Conservation (phyloP, 129 eudicot species). For the Lactuca saligna region DNA sequence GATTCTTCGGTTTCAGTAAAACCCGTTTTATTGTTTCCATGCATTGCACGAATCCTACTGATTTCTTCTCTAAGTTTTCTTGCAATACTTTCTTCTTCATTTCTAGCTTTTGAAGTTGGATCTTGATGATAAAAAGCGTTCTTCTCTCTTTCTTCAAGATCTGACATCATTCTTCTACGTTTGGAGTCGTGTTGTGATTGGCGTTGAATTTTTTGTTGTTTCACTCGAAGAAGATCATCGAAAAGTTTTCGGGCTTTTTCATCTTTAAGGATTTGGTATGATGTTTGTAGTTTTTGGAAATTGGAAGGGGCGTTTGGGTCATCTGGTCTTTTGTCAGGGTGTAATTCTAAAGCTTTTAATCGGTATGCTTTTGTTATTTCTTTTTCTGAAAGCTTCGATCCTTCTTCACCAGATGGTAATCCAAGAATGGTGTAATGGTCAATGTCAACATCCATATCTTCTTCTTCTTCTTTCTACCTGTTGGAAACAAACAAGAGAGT, state of each 20-base stretch:
- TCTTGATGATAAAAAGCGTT: slow-evolving; percentile 47
- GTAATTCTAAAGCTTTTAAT: slow-evolving; percentile 60
- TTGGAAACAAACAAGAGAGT: slow-evolving; percentile 2
- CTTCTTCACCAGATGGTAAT: slow-evolving; percentile 79
- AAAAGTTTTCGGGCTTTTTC: slow-evolving; percentile 69
- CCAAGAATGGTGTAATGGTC: slow-evolving; percentile 70
- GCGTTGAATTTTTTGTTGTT: slow-evolving; percentile 52
- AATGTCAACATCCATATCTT: slow-evolving; percentile 53
- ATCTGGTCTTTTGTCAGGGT: slow-evolving; percentile 73
- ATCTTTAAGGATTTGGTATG: slow-evolving; percentile 75
- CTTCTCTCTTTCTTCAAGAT: slow-evolving; percentile 77
- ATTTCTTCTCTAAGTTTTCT: slow-evolving; percentile 63
- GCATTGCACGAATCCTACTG: slow-evolving; percentile 57
- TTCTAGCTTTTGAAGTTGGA: slow-evolving; percentile 40
- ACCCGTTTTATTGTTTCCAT: slow-evolving; percentile 40
- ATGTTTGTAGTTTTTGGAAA: slow-evolving; percentile 60
- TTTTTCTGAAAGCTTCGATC: slow-evolving; percentile 63
- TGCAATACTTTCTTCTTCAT: slow-evolving; percentile 68
- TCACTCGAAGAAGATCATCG: slow-evolving; percentile 61
- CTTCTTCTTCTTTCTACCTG: slow-evolving; percentile 22
- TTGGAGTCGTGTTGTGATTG: slow-evolving; percentile 59
- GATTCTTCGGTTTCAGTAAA: slow-evolving; percentile 9
- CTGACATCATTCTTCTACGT: slow-evolving; percentile 77
- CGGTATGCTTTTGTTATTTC: slow-evolving; percentile 74
- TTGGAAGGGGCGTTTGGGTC: slow-evolving; percentile 72